These are phyloP conservation scores for Castanopsis chinensis DNA, from an alignment of 306 rosid genomes.

Conservation along the genomic window DNA sequence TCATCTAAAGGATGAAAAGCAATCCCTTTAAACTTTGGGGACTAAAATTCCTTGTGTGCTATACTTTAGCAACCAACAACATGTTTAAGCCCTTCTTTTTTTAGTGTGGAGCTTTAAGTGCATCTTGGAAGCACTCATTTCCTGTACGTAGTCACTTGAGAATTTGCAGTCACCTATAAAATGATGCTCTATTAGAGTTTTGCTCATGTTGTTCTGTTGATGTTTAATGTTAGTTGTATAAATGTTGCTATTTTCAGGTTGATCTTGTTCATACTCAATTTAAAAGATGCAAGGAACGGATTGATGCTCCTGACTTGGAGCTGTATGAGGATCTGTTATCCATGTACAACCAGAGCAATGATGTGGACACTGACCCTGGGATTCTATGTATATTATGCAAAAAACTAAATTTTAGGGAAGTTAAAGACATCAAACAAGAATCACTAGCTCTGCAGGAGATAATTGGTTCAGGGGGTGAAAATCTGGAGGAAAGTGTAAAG, in stretches of 20 bases:
- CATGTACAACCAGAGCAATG: conserved; percentile 42
- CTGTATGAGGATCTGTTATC: conserved; percentile 51
- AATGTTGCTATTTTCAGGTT: conserved; percentile 42
- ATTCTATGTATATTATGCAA: conserved; percentile 49
- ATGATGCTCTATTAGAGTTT: not conserved
- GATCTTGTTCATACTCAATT: conserved; percentile 81
- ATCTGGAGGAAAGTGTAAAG: conserved; percentile 48
- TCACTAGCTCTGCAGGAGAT: conserved; percentile 64
- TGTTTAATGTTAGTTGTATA: conserved; percentile 1
- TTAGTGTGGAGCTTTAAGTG: not conserved
- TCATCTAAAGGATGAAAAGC: too few species aligned
- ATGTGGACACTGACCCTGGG: conserved; percentile 37
- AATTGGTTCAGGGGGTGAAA: conserved; percentile 42
- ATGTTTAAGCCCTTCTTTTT: too few species aligned
- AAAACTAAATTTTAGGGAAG: conserved; percentile 57
- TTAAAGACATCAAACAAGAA: conserved; percentile 62
- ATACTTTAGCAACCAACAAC: too few species aligned
- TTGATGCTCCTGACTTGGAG: conserved; percentile 53
- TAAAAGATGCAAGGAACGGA: conserved; percentile 65
- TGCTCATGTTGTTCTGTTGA: not conserved
- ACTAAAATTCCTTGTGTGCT: too few species aligned
- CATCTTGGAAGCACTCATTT: not conserved
- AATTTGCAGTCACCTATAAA: not conserved
- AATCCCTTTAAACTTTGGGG: too few species aligned
- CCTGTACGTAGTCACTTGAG: not conserved